Conservation (phyloP, 139 green algal species). For the Coelastrella sp. region DNA sequence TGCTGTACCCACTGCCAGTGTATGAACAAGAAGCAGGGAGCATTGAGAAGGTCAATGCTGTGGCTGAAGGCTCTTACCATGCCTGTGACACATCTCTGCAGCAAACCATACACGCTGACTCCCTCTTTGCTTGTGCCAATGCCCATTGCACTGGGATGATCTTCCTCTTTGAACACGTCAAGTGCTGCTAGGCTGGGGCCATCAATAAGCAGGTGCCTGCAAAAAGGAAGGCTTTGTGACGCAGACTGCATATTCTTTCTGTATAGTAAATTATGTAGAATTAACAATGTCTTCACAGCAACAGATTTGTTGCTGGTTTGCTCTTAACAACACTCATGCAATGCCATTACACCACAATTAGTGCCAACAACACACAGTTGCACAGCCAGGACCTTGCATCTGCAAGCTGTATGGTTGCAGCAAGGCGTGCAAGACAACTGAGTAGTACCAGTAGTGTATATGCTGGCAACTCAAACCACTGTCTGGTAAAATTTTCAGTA, state of each 20-base stretch:
- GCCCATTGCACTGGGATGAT: conserved; percentile 89
- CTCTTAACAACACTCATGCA: too few species aligned
- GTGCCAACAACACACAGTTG: too few species aligned
- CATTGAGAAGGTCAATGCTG: not conserved
- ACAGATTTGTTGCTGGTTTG: not conserved
- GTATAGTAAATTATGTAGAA: too few species aligned
- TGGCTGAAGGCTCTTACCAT: conserved; percentile 50
- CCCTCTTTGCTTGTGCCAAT: conserved; percentile 91
- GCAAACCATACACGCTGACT: conserved; percentile 84
- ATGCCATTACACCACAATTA: too few species aligned
- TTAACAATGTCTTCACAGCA: not conserved
- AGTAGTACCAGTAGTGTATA: too few species aligned
- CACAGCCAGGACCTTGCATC: too few species aligned
- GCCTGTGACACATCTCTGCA: conserved; percentile 76
- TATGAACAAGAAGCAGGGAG: not conserved
- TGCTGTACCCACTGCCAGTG: not conserved
- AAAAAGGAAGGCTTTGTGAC: not conserved
- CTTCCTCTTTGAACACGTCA: conserved; percentile 82
- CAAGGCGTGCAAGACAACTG: too few species aligned
- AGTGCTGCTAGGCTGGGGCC: conserved; percentile 65
- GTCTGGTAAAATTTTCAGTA: too few species aligned
- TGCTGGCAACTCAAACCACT: too few species aligned
- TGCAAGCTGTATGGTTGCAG: too few species aligned
- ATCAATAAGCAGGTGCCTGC: conserved; percentile 75
- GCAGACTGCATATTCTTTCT: not conserved